Conservation (phyloP, 768 basidiomycete genomes). For the Pleurotus giganteus region DNA sequence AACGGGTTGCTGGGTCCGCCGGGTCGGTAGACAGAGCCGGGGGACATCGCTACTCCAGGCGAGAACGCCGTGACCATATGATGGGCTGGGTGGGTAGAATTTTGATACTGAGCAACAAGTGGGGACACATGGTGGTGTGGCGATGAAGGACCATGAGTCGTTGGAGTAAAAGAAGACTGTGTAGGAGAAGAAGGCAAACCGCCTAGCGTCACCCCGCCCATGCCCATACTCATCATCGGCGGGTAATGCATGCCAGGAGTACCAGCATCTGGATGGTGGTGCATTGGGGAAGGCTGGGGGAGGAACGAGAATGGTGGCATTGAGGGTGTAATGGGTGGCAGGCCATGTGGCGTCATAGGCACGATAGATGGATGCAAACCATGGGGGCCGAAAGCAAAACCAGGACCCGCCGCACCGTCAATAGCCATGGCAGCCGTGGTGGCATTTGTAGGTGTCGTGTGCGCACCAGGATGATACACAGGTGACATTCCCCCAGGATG, state of each 20-base stretch:
- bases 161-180: slow-evolving; percentile 3
- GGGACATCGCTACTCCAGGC: slow-evolving; percentile 70
- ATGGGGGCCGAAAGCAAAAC: neutral
- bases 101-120: slow-evolving; percentile 11
- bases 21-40: slow-evolving; percentile 68
- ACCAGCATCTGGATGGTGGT: slow-evolving; percentile 4
- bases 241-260: slow-evolving; percentile 1
- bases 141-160: slow-evolving; percentile 2
- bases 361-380: slow-evolving; percentile 28
- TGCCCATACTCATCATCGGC: slow-evolving; percentile 3
- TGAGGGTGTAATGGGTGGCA: slow-evolving; percentile 94
- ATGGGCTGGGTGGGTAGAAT: slow-evolving; percentile 13
- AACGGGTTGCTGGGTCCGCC: slow-evolving; percentile 38
- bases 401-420: slow-evolving; percentile 5
- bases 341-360: slow-evolving; percentile 68
- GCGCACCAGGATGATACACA: slow-evolving; percentile 34
- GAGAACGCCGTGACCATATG: slow-evolving; percentile 46
- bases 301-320: slow-evolving; percentile 95
- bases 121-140: slow-evolving; percentile 12
- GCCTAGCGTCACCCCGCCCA: slow-evolving; percentile 4
- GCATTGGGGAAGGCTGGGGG: slow-evolving; percentile 34
- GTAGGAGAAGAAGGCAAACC: neutral
- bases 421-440: slow-evolving; percentile 17
- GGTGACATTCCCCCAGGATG: slow-evolving; percentile 32
- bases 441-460: slow-evolving; percentile 23